Evolutionary conservation across 73 alveolate genomes (phyloP).

Genomic region (Paramecium biaurelia): DNA sequence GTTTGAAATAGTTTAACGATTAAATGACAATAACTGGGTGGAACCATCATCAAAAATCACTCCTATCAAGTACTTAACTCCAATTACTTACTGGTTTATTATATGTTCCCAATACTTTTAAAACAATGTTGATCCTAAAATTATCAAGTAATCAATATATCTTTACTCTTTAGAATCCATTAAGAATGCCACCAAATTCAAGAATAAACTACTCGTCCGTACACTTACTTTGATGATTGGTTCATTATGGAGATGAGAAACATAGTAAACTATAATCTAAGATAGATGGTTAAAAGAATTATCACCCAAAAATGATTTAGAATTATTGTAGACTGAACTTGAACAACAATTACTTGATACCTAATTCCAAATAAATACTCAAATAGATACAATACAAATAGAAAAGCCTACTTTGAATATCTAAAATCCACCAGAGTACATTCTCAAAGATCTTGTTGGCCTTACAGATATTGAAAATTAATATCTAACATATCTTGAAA

Average conservation of each 20-base stretch:
- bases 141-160: background rate
- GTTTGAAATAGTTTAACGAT: background rate
- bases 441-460: constrained; percentile 38
- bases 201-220: background rate
- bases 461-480: constrained; percentile 29
- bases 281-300: constrained; percentile 48
- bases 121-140: background rate
- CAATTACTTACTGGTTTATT: constrained; percentile 33
- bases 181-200: background rate
- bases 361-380: background rate
- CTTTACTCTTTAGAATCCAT: background rate
- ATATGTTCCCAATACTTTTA: constrained; percentile 12
- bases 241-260: constrained; percentile 20
- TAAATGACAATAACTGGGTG: constrained; percentile 36
- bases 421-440: constrained; percentile 9
- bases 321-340: background rate
- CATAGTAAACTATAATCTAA: constrained; percentile 41
- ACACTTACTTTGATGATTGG: background rate
- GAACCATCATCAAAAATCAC: constrained; percentile 12
- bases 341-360: constrained; percentile 17
- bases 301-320: constrained; percentile 27
- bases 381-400: constrained; percentile 25
- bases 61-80: constrained; percentile 5
- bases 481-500: constrained; percentile 46
- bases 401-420: background rate